These are phyloP conservation scores for Multifurca ochricompacta DNA, from an alignment of 768 basidiomycete species.

Conservation along the genomic window DNA sequence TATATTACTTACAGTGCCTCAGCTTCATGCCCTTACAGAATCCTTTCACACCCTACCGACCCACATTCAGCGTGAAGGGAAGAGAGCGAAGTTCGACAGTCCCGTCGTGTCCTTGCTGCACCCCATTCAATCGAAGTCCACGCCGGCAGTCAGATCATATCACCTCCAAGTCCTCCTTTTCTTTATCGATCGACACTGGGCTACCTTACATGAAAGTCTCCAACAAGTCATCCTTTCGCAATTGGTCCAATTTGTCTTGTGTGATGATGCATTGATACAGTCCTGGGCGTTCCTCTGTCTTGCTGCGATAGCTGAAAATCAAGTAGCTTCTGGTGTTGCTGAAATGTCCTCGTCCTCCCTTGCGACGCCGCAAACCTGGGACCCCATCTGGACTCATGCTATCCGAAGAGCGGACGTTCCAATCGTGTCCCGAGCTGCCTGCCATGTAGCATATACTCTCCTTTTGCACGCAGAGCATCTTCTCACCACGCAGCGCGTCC, in stretches of 20 bases:
- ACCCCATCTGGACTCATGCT: conserved; percentile 74
- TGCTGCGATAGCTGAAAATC: conserved; percentile 50
- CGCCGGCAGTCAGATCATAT: conserved; percentile 35
- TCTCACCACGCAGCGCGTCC: conserved; percentile 49
- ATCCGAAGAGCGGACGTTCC: conserved; percentile 66
- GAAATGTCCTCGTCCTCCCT: conserved; percentile 2
- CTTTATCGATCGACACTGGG: conserved; percentile 75
- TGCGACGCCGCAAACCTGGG: conserved; percentile 41
- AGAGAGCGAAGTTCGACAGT: conserved; percentile 49
- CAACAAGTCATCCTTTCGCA: conserved; percentile 48
- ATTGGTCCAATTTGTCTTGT: conserved; percentile 53
- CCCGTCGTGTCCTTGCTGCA: conserved; percentile 51
- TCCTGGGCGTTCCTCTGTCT: conserved; percentile 82
- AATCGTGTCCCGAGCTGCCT: conserved; percentile 70
- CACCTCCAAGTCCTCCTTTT: conserved; percentile 77
- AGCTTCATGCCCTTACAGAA: conserved; percentile 64
- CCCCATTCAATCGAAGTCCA: conserved; percentile 34
- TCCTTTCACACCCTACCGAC: conserved; percentile 35
- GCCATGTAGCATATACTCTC: conserved; percentile 56
- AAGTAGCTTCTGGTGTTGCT: conserved; percentile 14
- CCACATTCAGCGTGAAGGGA: conserved; percentile 32
- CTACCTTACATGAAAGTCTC: conserved; percentile 46
- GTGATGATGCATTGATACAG: conserved; percentile 59
- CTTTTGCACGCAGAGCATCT: conserved; percentile 36
- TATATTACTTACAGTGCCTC: conserved; percentile 6